phyloP scores from a whole-genome alignment of 257 asterid genomes.

The Ilex aquifolium region DNA sequence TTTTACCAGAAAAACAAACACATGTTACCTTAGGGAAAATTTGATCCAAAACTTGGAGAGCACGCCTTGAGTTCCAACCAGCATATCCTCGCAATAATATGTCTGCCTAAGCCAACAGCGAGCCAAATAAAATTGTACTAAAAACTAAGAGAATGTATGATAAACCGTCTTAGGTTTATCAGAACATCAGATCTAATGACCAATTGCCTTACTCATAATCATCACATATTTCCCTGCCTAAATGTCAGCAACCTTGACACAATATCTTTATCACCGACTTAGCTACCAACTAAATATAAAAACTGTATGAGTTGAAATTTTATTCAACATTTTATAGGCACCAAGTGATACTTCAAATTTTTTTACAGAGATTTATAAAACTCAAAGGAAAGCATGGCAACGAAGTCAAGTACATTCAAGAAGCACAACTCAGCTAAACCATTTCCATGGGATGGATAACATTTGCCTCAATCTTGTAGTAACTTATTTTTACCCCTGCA shows the following conservation, averaged over 20 bases:
- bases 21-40: conserved; percentile 57
- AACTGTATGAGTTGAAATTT: too few relatives aligned
- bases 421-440: too few relatives aligned
- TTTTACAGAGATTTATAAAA: too few relatives aligned
- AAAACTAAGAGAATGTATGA: not conserved
- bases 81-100: conserved; percentile 55
- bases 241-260: not conserved
- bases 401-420: too few relatives aligned
- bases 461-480: too few relatives aligned
- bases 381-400: too few relatives aligned
- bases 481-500: too few relatives aligned
- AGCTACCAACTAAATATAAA: too few relatives aligned
- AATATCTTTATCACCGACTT: too few relatives aligned
- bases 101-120: conserved; percentile 46
- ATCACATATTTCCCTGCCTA: not conserved
- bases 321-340: too few relatives aligned
- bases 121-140: not conserved
- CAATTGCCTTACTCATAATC: not conserved
- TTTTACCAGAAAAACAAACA: not conserved
- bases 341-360: too few relatives aligned
- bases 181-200: not conserved
- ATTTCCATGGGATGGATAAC: too few relatives aligned
- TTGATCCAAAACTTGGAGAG: conserved; percentile 43
- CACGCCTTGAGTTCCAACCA: conserved; percentile 71
- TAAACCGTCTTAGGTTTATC: not conserved